phyloP scores from a whole-genome alignment of 768 basidiomycete genomes.

The Hericium erinaceus region DNA sequence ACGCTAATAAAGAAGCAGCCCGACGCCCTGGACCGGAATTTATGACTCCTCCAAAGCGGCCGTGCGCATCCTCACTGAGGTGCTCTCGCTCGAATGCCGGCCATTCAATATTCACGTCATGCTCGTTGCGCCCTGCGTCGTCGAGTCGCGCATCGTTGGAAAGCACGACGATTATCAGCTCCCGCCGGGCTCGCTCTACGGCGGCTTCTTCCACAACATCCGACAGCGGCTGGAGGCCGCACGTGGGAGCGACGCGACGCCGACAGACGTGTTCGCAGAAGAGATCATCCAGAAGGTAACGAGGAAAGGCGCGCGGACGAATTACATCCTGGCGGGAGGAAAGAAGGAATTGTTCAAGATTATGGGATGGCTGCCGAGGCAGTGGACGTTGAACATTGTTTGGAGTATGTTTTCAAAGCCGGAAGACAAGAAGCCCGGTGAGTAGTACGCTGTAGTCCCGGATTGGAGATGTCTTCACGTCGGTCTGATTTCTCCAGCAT shows the following conservation, averaged over 20 bases:
- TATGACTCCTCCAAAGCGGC: conserved; percentile 54
- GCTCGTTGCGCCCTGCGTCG: conserved; percentile 55
- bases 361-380: conserved; percentile 44
- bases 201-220: conserved; percentile 30
- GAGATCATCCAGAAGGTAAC: conserved; percentile 29
- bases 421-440: background rate
- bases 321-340: conserved; percentile 42
- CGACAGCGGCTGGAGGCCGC: conserved; percentile 47
- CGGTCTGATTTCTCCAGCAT: too few relatives aligned
- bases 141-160: conserved; percentile 55
- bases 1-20: conserved; percentile 32
- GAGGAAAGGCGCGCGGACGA: conserved; percentile 23
- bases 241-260: conserved; percentile 35
- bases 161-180: conserved; percentile 48
- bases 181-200: conserved; percentile 42
- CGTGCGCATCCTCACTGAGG: conserved; percentile 49
- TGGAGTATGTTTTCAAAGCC: conserved; percentile 22
- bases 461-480: too few relatives aligned
- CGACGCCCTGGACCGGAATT: conserved; percentile 60
- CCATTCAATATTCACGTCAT: conserved; percentile 65
- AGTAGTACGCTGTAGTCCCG: background rate
- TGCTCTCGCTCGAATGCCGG: conserved; percentile 62
- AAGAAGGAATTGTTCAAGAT: conserved; percentile 32
- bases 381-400: conserved; percentile 32
- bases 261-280: conserved; percentile 41